Conservation (phyloP, 768 basidiomycete genomes). For the Suillus luteus region DNA sequence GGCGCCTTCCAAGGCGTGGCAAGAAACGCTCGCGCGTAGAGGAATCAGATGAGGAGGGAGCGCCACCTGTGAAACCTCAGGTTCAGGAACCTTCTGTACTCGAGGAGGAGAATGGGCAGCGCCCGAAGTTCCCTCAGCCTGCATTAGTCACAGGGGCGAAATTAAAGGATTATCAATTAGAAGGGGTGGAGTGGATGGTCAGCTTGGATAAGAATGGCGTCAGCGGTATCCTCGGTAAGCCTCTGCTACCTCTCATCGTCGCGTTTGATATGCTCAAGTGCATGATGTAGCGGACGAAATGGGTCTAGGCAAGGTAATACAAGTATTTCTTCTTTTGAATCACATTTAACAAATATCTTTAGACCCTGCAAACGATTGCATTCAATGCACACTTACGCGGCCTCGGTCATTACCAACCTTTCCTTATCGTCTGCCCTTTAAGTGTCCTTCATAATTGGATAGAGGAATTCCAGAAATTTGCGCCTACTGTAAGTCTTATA, state of each 20-base stretch:
- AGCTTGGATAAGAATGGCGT: conserved; percentile 84
- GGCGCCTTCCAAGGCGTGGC: conserved; percentile 5
- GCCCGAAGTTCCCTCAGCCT: conserved; percentile 66
- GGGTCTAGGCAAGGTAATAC: conserved; percentile 81
- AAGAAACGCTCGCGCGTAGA: conserved; percentile 18
- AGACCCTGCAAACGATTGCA: conserved; percentile 95
- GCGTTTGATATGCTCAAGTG: conserved; percentile 8
- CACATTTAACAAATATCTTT: conserved; percentile 14
- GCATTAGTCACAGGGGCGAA: conserved; percentile 79
- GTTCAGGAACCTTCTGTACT: neutral
- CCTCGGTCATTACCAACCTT: conserved; percentile 65
- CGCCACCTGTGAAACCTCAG: conserved; percentile 10
- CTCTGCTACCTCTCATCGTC: conserved; percentile 17
- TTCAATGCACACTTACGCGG: conserved; percentile 90
- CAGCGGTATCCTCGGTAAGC: conserved; percentile 72
- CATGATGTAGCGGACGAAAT: conserved; percentile 81
- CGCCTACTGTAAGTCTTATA: conserved; percentile 61
- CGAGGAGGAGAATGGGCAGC: conserved; percentile 11
- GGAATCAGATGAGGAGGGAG: conserved; percentile 22
- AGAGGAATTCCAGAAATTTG: conserved; percentile 82
- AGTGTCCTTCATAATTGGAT: conserved; percentile 93
- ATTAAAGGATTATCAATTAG: conserved; percentile 89
- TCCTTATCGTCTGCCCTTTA: conserved; percentile 90
- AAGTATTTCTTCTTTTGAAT: conserved; percentile 8
- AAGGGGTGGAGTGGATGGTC: conserved; percentile 95